Evolutionary conservation across 2,329 filamentous ascomycete species (phyloP).

Genomic region (Stemphylium lycopersici): DNA sequence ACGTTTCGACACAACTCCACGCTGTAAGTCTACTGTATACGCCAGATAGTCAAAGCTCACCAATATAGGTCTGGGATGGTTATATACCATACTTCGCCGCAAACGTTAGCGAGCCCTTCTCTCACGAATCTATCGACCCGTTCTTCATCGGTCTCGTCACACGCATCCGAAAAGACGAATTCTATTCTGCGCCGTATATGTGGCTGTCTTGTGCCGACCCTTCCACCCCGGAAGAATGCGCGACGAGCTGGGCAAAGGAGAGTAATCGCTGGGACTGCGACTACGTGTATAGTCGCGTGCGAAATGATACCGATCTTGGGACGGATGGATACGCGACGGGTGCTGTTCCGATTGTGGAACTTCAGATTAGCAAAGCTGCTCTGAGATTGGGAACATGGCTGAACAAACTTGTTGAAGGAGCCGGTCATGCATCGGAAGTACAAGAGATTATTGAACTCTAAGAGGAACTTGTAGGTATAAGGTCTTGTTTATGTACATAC

Average conservation of each 20-base stretch:
- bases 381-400: constrained; percentile 49
- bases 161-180: constrained; percentile 45
- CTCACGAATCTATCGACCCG: constrained; percentile 43
- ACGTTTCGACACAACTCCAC: constrained; percentile 44
- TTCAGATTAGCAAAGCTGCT: constrained; percentile 51
- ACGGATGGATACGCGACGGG: constrained; percentile 47
- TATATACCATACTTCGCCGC: constrained; percentile 49
- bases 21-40: constrained; percentile 34
- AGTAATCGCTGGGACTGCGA: constrained; percentile 50
- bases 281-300: constrained; percentile 45
- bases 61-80: constrained; percentile 48
- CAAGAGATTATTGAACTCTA: constrained; percentile 29
- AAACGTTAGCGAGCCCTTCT: constrained; percentile 40
- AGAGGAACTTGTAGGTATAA: background rate
- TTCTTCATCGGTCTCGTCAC: constrained; percentile 46
- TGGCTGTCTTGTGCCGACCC: constrained; percentile 49
- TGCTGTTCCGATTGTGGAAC: constrained; percentile 49
- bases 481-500: too few relatives aligned
- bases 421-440: constrained; percentile 3
- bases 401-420: constrained; percentile 41
- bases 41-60: constrained; percentile 12
- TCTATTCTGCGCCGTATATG: constrained; percentile 43
- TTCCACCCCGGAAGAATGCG: constrained; percentile 40
- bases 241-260: constrained; percentile 47
- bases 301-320: constrained; percentile 43